A percentile compares a stretch with the other conserved stretches of the same genome.
Evolutionary conservation across 768 basidiomycete genomes (phyloP).

Genomic region (Chalciporus chontae): DNA sequence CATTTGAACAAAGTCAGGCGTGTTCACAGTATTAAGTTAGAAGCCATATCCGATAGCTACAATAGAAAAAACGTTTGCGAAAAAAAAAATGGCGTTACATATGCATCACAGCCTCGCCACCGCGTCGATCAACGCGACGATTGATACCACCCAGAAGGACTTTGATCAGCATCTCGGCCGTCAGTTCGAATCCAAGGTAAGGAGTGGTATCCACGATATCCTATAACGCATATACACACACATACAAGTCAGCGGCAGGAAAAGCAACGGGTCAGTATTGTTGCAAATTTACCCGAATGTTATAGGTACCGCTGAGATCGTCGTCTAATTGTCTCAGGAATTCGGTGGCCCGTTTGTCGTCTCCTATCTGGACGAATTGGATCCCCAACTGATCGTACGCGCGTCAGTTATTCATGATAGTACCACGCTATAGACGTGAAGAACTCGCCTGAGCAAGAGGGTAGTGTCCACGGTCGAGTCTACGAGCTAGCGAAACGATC

Average conservation of each 20-base stretch:
- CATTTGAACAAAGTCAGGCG: no score
- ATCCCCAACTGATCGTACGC: conserved; percentile 45
- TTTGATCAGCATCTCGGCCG: conserved; percentile 51
- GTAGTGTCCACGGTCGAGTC: conserved; percentile 49
- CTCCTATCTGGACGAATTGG: conserved; percentile 72
- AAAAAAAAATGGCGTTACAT: neutral
- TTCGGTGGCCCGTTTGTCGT: conserved; percentile 35
- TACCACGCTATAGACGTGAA: neutral
- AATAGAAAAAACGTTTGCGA: neutral
- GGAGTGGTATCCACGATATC: conserved; percentile 74
- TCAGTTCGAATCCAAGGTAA: conserved; percentile 42
- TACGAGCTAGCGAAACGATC: conserved; percentile 44
- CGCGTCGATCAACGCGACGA: conserved; percentile 42
- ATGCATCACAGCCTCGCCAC: conserved; percentile 23
- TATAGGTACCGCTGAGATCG: conserved; percentile 39
- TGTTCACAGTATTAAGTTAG: no score
- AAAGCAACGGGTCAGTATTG: neutral
- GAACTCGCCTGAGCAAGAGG: conserved; percentile 49
- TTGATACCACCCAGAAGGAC: conserved; percentile 67
- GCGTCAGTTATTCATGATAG: neutral
- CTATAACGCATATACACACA: conserved; percentile 23
- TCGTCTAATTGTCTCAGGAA: conserved; percentile 58
- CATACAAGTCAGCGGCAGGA: neutral
- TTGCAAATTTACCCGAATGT: conserved; percentile 40
- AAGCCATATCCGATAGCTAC: neutral